A percentile compares a stretch with the other conserved stretches of the same genome.
Conservation (phyloP, 1,284 basidiomycete genomes). For the Peniophora sp. region DNA sequence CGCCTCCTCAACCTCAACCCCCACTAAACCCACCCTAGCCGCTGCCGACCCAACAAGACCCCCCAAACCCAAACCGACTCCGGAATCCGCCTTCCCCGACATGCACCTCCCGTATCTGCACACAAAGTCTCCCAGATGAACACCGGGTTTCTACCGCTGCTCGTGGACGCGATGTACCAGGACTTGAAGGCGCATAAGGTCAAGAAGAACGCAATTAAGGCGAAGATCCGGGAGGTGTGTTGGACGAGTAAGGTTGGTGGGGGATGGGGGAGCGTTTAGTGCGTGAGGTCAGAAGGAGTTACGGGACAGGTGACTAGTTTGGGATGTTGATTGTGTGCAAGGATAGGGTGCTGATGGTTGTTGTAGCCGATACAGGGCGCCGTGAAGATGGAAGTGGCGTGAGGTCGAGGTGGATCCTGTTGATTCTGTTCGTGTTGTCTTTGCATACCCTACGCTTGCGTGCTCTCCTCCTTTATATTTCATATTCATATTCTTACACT, state of each 20-base stretch:
- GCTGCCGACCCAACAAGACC: constrained; percentile 6
- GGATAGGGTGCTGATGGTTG: no score
- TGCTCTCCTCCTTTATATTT: no score
- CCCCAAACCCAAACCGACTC: constrained; percentile 22
- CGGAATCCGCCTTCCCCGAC: constrained; percentile 64
- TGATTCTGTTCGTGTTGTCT: no score
- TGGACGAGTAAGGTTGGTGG: constrained; percentile 50
- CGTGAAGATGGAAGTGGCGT: neutral
- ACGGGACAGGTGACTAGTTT: constrained; percentile 15
- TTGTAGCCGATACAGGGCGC: no score
- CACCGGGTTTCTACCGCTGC: constrained; percentile 51
- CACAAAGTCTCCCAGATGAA: constrained; percentile 42
- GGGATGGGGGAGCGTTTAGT: constrained; percentile 62
- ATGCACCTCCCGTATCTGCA: constrained; percentile 46
- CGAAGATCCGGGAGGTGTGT: constrained; percentile 65
- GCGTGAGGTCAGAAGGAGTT: constrained; percentile 45
- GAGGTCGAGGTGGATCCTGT: no score
- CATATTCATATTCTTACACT: no score
- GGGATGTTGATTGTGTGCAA: no score
- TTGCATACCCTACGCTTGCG: no score
- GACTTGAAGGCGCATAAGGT: constrained; percentile 58
- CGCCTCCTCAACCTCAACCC: constrained; percentile 6
- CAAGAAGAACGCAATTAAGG: constrained; percentile 76
- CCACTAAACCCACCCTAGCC: constrained; percentile 9
- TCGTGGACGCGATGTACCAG: constrained; percentile 66